These are phyloP conservation scores for Boletus fagicola DNA, from an alignment of 768 basidiomycete species.

Conservation along the genomic window DNA sequence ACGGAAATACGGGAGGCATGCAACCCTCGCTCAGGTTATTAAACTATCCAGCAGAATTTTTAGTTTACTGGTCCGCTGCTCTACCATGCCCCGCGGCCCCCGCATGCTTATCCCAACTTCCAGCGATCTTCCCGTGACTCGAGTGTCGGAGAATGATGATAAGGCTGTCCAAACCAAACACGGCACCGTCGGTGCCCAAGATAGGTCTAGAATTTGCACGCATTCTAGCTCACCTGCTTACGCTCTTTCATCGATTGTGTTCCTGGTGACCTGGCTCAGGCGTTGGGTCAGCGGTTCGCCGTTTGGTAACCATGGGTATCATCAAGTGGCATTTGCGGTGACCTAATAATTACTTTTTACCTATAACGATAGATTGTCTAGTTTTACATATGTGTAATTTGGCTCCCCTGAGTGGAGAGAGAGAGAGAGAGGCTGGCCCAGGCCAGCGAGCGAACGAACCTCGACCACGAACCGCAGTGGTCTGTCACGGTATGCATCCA, in stretches of 20 bases:
- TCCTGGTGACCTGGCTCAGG: background rate
- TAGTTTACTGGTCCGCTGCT: background rate
- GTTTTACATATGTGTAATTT: background rate
- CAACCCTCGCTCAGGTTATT: background rate
- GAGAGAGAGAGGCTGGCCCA: background rate
- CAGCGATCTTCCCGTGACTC: background rate
- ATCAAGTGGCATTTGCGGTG: constrained; percentile 41
- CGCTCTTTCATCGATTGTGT: constrained; percentile 13
- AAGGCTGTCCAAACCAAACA: background rate
- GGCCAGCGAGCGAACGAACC: background rate
- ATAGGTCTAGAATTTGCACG: constrained; percentile 21
- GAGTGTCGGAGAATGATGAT: background rate
- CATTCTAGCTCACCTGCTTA: constrained; percentile 43
- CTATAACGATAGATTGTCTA: too few species aligned
- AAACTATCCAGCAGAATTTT: background rate
- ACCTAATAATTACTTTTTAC: constrained; percentile 22
- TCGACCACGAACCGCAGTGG: background rate
- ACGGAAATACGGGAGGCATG: background rate
- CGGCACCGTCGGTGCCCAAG: background rate
- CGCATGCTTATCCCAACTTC: too few species aligned
- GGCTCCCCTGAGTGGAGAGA: too few species aligned
- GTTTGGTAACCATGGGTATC: constrained; percentile 26
- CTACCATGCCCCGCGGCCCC: background rate
- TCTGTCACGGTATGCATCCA: background rate
- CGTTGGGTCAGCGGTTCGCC: background rate